Conservation (phyloP, 176 grass and related monocot genomes). For the Ensete ventricosum region DNA sequence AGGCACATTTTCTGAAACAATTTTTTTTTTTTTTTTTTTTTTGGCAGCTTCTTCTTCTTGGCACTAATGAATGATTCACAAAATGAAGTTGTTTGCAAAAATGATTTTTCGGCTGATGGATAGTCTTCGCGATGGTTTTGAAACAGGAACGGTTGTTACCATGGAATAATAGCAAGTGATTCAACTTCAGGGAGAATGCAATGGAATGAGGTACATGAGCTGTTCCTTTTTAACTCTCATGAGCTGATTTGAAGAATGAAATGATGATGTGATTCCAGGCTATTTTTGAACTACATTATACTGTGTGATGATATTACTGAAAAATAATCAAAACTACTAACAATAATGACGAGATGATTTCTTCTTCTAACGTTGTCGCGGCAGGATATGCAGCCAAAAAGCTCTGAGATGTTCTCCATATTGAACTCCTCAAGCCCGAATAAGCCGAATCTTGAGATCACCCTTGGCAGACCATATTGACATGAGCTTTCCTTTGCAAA, state of each 20-base stretch:
- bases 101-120: no score
- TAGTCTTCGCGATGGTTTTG: background rate
- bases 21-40: no score
- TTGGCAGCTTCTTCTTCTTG: no score
- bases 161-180: conserved; percentile 1
- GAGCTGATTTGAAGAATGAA: no score
- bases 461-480: background rate
- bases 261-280: no score
- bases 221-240: no score
- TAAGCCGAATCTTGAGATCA: conserved; percentile 6
- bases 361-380: background rate
- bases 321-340: background rate
- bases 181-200: background rate
- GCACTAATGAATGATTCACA: no score
- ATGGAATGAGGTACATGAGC: background rate
- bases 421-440: background rate
- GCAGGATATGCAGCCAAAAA: background rate
- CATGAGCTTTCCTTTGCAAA: no score
- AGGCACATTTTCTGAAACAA: no score
- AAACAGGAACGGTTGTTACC: background rate
- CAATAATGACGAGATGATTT: background rate
- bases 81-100: no score
- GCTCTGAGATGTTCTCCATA: background rate
- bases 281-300: no score
- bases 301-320: no score